phyloP scores from a whole-genome alignment of 352 stramenopile genomes.

The Pseudoperonospora humuli region DNA sequence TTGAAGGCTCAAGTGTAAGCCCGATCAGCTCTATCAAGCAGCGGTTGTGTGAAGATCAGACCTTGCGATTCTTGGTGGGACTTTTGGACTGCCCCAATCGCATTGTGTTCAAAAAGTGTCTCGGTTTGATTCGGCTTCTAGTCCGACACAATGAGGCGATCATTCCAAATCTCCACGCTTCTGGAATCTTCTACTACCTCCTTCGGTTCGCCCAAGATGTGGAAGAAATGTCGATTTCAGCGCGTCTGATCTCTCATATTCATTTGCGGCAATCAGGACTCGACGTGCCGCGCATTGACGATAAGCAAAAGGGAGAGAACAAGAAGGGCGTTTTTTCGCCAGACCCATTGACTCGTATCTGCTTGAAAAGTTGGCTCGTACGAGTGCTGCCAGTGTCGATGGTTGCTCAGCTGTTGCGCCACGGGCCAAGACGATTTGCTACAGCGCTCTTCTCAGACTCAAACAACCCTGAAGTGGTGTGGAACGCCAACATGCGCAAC shows the following conservation, averaged over 20 bases:
- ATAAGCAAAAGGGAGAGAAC: conserved; percentile 70
- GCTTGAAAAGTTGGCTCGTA: conserved; percentile 78
- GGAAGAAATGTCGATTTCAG: conserved; percentile 77
- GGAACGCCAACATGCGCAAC: conserved; percentile 78
- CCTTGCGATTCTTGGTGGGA: conserved; percentile 71
- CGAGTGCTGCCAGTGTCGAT: conserved; percentile 77
- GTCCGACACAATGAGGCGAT: conserved; percentile 81
- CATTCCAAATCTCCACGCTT: conserved; percentile 75
- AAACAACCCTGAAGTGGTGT: conserved; percentile 83
- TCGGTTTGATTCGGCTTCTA: conserved; percentile 72
- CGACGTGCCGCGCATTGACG: conserved; percentile 50
- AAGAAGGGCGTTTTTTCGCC: conserved; percentile 77
- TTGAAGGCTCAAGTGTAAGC: conserved; percentile 71
- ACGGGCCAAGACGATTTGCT: conserved; percentile 66
- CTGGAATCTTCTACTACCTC: conserved; percentile 84
- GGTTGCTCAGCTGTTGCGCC: conserved; percentile 75
- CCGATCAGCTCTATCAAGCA: conserved; percentile 74
- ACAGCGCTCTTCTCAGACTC: conserved; percentile 74
- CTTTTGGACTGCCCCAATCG: conserved; percentile 77
- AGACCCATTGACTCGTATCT: conserved; percentile 75
- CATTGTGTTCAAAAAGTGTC: conserved; percentile 78
- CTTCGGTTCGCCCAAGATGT: conserved; percentile 72
- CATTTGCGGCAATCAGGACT: conserved; percentile 72
- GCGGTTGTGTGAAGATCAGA: conserved; percentile 64
- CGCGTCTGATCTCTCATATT: conserved; percentile 71